Base-by-base conservation (phyloP, 495 filamentous ascomycete genomes). In the Lasiosphaeriaceae sp. region DNA sequence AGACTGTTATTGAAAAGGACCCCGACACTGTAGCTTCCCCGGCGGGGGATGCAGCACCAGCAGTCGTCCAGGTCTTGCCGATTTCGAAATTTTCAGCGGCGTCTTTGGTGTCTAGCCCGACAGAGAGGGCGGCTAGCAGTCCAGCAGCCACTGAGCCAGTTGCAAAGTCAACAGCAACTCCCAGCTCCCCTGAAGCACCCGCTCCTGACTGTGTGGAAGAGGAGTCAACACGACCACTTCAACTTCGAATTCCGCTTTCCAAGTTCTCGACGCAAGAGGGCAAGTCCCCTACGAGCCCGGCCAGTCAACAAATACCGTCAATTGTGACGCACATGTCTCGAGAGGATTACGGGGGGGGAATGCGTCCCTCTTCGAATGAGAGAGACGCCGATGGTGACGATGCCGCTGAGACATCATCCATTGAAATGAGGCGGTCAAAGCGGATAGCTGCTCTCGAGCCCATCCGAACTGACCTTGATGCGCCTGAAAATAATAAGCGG, bases 371-470 rank as follows among this genome's bases (percentile, higher is more conserved):
- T 0, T 26, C 14, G 9, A 26, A 39, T 20, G 63, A 58, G 19
- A 31, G 14, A 26, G 56, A 46, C 12, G 39, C 24, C 12, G 55
- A 55, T n/a, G n/a, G 2, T 20, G 34, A 45, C 54, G 39, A 63
- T 21, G 3, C 55, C 53, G 3, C 61, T 55, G 55, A 64, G 49
- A 39, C 48, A 12, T 55, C 50, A 50, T 56, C 64, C 9, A 43
- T 56, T 35, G 59, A 57, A 51, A 67, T 49, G 47, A 71, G 56
- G 46, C 57, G 50, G 21, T 74, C 78, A 21, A 82, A 77, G 62
- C 75, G 77, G 44, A 80, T 71, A 66, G 67, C 68, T 52, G 59
- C 71, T 55, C 63, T 85, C 20, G 83, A 84, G 54, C 80, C 80
- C 11, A 87, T 88, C 57, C 73, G 77, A 51, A 80, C 78, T 5